Evolutionary conservation across 2,329 filamentous ascomycete species (phyloP).

Genomic region (Passalora sequoiae): DNA sequence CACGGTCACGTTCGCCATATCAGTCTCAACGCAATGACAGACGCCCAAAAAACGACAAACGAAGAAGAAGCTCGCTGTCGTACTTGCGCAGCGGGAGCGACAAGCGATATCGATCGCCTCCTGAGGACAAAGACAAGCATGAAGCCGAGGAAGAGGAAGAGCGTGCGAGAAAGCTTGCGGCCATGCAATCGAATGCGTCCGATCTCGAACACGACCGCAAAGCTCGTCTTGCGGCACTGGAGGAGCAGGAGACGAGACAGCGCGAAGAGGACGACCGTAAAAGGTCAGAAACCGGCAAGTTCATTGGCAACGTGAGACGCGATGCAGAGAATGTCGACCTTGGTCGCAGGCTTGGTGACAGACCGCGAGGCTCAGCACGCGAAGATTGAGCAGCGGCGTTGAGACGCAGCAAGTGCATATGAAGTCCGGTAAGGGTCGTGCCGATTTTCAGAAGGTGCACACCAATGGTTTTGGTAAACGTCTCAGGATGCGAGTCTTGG

Average conservation of each 20-base stretch:
- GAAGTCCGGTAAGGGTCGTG: too few relatives aligned
- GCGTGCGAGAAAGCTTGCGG: slow-evolving; percentile 36
- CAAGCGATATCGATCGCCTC: slow-evolving; percentile 27
- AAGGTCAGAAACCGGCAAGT: slow-evolving; percentile 34
- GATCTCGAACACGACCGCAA: slow-evolving; percentile 67
- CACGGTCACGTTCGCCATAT: slow-evolving; percentile 32
- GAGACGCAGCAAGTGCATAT: too few relatives aligned
- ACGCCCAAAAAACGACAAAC: slow-evolving; percentile 10
- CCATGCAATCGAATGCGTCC: slow-evolving; percentile 42
- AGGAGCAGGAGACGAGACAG: slow-evolving; percentile 59
- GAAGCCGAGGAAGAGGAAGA: slow-evolving; percentile 31
- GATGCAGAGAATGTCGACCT: slow-evolving; percentile 32
- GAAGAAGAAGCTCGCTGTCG: slow-evolving; percentile 19
- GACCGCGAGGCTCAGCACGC: slow-evolving; percentile 16
- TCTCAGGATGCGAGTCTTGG: too few relatives aligned
- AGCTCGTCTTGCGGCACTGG: slow-evolving; percentile 61
- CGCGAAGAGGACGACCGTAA: slow-evolving; percentile 60
- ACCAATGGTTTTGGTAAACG: too few relatives aligned
- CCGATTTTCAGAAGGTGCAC: too few relatives aligned
- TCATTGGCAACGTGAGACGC: slow-evolving; percentile 32
- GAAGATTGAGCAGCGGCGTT: slow-evolving; percentile 16
- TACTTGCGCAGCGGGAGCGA: slow-evolving; percentile 16
- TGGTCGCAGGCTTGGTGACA: slow-evolving; percentile 23
- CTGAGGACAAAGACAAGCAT: slow-evolving; percentile 19
- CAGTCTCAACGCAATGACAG: slow-evolving; percentile 18